phyloP scores from a whole-genome alignment of 495 filamentous ascomycete genomes.

The Cercophora samala region DNA sequence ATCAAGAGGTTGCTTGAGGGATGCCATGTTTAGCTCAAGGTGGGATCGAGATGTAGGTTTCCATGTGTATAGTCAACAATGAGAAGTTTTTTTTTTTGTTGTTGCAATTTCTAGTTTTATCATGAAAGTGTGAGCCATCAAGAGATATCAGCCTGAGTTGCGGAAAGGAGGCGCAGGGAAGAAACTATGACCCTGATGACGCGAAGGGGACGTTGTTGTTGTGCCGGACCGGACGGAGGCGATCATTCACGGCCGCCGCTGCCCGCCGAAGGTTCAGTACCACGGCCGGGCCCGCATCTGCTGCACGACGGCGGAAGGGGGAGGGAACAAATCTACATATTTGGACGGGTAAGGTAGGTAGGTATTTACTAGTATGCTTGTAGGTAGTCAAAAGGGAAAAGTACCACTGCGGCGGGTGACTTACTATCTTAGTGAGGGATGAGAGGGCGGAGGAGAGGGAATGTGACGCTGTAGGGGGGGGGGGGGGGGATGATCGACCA shows the following conservation, averaged over 20 bases:
- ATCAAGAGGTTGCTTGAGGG: neutral
- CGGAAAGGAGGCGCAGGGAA: neutral
- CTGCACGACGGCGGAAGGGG: too few species aligned
- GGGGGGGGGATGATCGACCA: neutral
- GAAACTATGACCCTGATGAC: neutral
- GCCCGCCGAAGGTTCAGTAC: neutral
- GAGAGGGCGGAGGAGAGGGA: neutral
- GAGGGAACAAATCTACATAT: too few species aligned
- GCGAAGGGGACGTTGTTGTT: neutral
- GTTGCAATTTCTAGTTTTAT: too few species aligned
- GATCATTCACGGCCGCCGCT: neutral
- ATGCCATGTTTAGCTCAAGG: slow-evolving; percentile 2
- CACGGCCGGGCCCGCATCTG: neutral
- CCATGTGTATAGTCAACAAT: neutral
- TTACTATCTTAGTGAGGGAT: too few species aligned
- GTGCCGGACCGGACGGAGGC: neutral
- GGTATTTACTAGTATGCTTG: too few species aligned
- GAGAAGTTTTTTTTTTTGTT: neutral
- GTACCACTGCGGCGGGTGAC: neutral
- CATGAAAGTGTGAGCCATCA: too few species aligned
- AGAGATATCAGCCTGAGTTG: neutral
- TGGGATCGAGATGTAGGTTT: neutral
- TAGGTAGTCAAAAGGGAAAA: too few species aligned
- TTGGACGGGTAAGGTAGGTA: too few species aligned
- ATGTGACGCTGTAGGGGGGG: neutral